phyloP scores from a whole-genome alignment of 495 filamentous ascomycete genomes.

The Aspergillus nidulans region DNA sequence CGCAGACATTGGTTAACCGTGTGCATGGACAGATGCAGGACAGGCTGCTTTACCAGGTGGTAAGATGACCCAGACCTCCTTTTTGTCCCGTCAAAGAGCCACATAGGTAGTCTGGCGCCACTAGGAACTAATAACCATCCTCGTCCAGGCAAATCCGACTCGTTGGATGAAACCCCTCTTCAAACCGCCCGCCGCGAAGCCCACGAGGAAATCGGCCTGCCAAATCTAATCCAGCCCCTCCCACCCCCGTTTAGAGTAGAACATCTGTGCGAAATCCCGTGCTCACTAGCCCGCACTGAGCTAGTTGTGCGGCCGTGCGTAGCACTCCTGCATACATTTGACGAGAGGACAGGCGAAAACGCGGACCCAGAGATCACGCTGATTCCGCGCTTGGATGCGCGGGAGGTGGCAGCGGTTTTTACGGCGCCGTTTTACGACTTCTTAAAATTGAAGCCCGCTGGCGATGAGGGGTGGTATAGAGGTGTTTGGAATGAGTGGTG shows the following conservation, averaged over 20 bases:
- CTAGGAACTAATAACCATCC: too few species aligned
- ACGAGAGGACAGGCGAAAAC: slow-evolving; percentile 29
- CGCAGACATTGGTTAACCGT: too few species aligned
- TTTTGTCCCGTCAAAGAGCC: neutral
- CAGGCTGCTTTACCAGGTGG: slow-evolving; percentile 88
- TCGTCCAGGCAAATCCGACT: slow-evolving; percentile 50
- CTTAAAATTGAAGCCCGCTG: slow-evolving; percentile 30
- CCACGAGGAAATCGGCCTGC: slow-evolving; percentile 84
- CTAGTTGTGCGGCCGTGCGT: slow-evolving; percentile 82
- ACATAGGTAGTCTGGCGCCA: too few species aligned
- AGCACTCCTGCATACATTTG: slow-evolving; percentile 66
- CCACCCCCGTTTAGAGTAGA: slow-evolving; percentile 72
- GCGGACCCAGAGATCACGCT: slow-evolving; percentile 62
- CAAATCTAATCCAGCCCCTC: slow-evolving; percentile 56
- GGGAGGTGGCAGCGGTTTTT: slow-evolving; percentile 89
- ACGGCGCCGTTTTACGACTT: slow-evolving; percentile 78
- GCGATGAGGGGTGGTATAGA: slow-evolving; percentile 51
- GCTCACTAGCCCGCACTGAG: slow-evolving; percentile 74
- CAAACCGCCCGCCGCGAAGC: slow-evolving; percentile 85
- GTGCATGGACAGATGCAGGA: slow-evolving; percentile 59
- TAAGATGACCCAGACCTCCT: slow-evolving; percentile 25
- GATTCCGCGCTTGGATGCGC: slow-evolving; percentile 73
- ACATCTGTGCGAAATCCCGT: slow-evolving; percentile 77
- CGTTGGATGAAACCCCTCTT: slow-evolving; percentile 49
- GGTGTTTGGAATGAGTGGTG: slow-evolving; percentile 59